phyloP scores from a whole-genome alignment of 2,329 filamentous ascomycete genomes.

The Zopfia rhizophila region DNA sequence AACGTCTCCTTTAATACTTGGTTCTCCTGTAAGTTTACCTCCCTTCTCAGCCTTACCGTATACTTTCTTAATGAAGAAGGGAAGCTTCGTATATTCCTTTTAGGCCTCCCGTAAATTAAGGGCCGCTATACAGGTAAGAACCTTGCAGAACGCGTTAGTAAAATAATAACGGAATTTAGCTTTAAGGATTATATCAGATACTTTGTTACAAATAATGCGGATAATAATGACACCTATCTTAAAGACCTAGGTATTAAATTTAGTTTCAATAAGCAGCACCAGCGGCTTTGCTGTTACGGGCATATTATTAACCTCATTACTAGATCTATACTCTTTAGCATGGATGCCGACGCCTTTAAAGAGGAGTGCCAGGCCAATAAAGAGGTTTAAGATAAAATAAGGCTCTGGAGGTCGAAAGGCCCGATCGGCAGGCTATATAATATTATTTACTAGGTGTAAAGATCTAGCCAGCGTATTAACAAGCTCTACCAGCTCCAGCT shows the following conservation, averaged over 20 bases:
- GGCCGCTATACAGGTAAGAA: conserved; percentile 6
- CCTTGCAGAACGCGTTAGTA: conserved; percentile 6
- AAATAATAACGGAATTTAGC: conserved; percentile 12
- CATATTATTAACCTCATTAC: conserved; percentile 4
- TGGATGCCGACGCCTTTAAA: neutral
- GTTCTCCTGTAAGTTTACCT: conserved; percentile 22
- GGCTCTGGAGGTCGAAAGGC: too few relatives aligned
- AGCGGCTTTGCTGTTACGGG: conserved; percentile 1
- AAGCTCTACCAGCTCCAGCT: too few relatives aligned
- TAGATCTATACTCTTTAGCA: neutral
- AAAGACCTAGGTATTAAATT: neutral
- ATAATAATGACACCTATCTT: conserved; percentile 18
- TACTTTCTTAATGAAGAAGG: conserved; percentile 22
- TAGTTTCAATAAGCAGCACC: neutral
- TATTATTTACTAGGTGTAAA: too few relatives aligned
- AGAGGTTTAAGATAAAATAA: too few relatives aligned
- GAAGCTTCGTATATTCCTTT: conserved; percentile 14
- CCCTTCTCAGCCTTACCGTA: conserved; percentile 21
- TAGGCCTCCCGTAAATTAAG: conserved; percentile 2
- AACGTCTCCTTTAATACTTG: conserved; percentile 26
- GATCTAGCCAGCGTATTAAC: too few relatives aligned
- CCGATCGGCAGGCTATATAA: too few relatives aligned
- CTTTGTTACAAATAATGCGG: conserved; percentile 29
- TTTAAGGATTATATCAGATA: conserved; percentile 15
- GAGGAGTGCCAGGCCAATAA: too few relatives aligned